A percentile compares a stretch with the other conserved stretches of the same genome.
phyloP scores from a whole-genome alignment of 1,284 basidiomycete genomes.

The Leccinum olivaceoglutinosum region DNA sequence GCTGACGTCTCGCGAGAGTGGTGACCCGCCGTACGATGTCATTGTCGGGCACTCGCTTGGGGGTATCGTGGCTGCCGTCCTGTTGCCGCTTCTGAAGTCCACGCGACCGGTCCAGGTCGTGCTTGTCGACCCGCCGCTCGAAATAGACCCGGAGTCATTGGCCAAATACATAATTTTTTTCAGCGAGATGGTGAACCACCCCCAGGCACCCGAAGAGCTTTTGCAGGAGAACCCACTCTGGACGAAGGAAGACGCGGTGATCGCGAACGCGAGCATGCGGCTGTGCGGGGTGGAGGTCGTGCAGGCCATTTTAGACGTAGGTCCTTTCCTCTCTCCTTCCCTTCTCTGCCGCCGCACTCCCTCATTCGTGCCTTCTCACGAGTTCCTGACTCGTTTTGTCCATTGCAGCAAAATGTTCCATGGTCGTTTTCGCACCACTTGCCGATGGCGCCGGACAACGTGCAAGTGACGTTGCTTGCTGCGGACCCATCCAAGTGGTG shows the following conservation, averaged over 20 bases:
- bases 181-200: not conserved
- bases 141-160: not conserved
- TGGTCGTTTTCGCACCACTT: conserved; percentile 15
- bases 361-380: conserved; percentile 2
- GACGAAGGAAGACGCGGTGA: conserved; percentile 3
- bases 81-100: conserved; percentile 8
- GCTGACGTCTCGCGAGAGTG: not conserved
- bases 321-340: not conserved
- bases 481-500: conserved; percentile 13
- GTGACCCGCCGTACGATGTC: conserved; percentile 4
- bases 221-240: not conserved
- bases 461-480: conserved; percentile 12
- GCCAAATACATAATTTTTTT: not conserved
- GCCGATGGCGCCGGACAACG: conserved; percentile 8
- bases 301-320: conserved; percentile 10
- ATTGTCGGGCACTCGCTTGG: conserved; percentile 23
- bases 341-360: conserved; percentile 10
- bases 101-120: conserved; percentile 6
- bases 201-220: conserved; percentile 1
- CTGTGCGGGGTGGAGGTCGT: conserved; percentile 7
- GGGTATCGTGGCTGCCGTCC: conserved; percentile 4
- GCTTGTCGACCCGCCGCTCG: conserved; percentile 17
- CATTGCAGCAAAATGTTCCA: conserved; percentile 15
- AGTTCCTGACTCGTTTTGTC: not conserved
- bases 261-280: not conserved